Evolutionary conservation across 2,329 filamentous ascomycete species (phyloP).

Genomic region (Parafenestella ontariensis): DNA sequence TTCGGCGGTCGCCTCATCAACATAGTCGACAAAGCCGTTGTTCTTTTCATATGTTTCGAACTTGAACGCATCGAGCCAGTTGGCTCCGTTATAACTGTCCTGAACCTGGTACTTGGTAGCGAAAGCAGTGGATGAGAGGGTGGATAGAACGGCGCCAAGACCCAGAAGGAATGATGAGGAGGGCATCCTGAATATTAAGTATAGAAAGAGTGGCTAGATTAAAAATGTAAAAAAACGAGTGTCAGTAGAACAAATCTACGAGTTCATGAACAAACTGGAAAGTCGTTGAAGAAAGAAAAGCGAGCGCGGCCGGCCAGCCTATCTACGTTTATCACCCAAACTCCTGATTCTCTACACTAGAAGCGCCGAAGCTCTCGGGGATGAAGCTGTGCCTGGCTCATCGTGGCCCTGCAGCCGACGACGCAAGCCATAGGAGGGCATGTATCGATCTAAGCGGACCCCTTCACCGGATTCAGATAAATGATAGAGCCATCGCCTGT

Average conservation of each 20-base stretch:
- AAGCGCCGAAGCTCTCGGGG: slow-evolving; percentile 1
- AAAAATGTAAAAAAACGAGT: slow-evolving; percentile 26
- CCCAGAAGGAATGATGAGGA: slow-evolving; percentile 37
- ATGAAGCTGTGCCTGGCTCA: slow-evolving; percentile 1
- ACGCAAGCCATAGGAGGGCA: slow-evolving; percentile 14
- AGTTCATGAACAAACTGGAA: slow-evolving; percentile 30
- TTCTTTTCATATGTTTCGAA: slow-evolving; percentile 34
- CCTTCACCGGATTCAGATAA: background rate
- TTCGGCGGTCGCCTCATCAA: slow-evolving; percentile 8
- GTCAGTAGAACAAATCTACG: slow-evolving; percentile 34
- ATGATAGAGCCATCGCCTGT: slow-evolving; percentile 1
- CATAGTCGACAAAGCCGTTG: slow-evolving; percentile 37
- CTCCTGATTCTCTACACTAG: slow-evolving; percentile 9
- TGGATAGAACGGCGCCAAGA: slow-evolving; percentile 26
- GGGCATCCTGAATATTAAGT: slow-evolving; percentile 31
- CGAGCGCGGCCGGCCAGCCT: background rate
- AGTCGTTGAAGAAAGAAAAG: slow-evolving; percentile 24
- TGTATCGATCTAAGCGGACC: background rate
- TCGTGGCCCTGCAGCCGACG: background rate
- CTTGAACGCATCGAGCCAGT: slow-evolving; percentile 38
- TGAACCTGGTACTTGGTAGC: slow-evolving; percentile 26
- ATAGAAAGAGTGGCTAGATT: slow-evolving; percentile 30
- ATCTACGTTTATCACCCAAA: slow-evolving; percentile 16
- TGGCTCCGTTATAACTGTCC: slow-evolving; percentile 22
- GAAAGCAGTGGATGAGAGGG: slow-evolving; percentile 30